Conservation (phyloP, 1,284 basidiomycete species). For the Schizophyllum commune region DNA sequence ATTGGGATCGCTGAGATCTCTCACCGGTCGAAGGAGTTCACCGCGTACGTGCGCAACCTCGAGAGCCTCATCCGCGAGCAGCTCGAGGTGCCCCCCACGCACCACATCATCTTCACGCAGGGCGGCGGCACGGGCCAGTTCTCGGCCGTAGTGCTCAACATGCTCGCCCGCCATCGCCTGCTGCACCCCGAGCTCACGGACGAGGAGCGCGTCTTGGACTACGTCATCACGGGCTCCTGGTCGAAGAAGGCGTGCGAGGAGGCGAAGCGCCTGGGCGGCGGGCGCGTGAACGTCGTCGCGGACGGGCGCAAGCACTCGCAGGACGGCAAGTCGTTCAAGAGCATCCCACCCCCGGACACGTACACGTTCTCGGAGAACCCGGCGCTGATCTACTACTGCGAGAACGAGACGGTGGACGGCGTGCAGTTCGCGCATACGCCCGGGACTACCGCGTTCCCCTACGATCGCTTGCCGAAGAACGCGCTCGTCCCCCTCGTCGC, state of each 20-base stretch:
- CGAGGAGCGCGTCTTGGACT: constrained; percentile 67
- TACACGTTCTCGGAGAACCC: constrained; percentile 79
- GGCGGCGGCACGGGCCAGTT: constrained; percentile 90
- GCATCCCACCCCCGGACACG: constrained; percentile 65
- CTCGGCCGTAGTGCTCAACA: constrained; percentile 82
- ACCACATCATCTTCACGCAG: constrained; percentile 85
- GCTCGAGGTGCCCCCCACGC: constrained; percentile 76
- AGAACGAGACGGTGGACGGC: constrained; percentile 98
- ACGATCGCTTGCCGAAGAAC: constrained; percentile 61
- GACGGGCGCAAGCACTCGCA: constrained; percentile 57
- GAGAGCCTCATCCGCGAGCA: constrained; percentile 67
- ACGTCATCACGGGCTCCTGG: constrained; percentile 90
- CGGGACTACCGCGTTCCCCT: constrained; percentile 69
- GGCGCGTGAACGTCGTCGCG: constrained; percentile 60
- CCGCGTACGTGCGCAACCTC: constrained; percentile 58
- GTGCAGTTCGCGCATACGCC: constrained; percentile 75
- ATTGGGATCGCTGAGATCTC: constrained; percentile 93
- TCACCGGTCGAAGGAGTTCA: constrained; percentile 87
- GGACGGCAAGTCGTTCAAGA: constrained; percentile 70
- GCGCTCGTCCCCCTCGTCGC: constrained; percentile 78
- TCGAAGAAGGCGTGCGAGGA: constrained; percentile 82
- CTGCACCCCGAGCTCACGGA: constrained; percentile 50
- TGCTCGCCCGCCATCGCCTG: constrained; percentile 73
- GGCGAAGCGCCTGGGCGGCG: constrained; percentile 58
- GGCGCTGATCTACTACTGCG: constrained; percentile 96